These are phyloP conservation scores for Bisporella sp. DNA, from an alignment of 2,329 filamentous ascomycete genomes.

Conservation along the genomic window DNA sequence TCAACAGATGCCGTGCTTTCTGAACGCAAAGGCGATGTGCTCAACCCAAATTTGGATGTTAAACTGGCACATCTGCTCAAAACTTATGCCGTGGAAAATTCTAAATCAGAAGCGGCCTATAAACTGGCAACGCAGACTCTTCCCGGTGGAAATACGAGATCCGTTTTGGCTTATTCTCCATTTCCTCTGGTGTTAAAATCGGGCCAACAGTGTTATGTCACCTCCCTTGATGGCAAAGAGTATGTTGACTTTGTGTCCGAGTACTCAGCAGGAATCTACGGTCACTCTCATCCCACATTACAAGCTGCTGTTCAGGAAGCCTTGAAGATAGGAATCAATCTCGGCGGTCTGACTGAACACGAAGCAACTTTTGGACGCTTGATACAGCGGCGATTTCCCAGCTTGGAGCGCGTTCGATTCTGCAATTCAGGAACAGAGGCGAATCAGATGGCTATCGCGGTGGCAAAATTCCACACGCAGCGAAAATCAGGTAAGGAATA, in stretches of 20 bases:
- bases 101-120: too few species aligned
- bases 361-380: slow-evolving; percentile 30
- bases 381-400: slow-evolving; percentile 42
- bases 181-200: too few species aligned
- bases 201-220: too few species aligned
- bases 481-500: slow-evolving; percentile 42
- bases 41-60: too few species aligned
- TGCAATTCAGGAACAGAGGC: slow-evolving; percentile 42
- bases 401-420: slow-evolving; percentile 34
- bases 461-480: slow-evolving; percentile 45
- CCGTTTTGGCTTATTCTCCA: too few species aligned
- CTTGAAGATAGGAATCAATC: not conserved
- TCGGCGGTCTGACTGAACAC: not conserved
- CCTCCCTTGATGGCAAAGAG: slow-evolving; percentile 11
- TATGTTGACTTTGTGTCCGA: slow-evolving; percentile 56
- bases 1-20: too few species aligned
- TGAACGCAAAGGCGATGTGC: too few species aligned
- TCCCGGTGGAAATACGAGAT: too few species aligned
- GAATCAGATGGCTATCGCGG: slow-evolving; percentile 40
- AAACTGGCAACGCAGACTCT: too few species aligned
- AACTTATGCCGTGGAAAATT: too few species aligned
- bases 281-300: slow-evolving; percentile 45
- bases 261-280: slow-evolving; percentile 57
- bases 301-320: not conserved
- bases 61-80: too few species aligned